Percentiles rank a stretch among this genome's conserved stretches.
These are phyloP conservation scores for Pleurotus tuber-regium DNA, from an alignment of 768 basidiomycete genomes.

Conservation along the genomic window DNA sequence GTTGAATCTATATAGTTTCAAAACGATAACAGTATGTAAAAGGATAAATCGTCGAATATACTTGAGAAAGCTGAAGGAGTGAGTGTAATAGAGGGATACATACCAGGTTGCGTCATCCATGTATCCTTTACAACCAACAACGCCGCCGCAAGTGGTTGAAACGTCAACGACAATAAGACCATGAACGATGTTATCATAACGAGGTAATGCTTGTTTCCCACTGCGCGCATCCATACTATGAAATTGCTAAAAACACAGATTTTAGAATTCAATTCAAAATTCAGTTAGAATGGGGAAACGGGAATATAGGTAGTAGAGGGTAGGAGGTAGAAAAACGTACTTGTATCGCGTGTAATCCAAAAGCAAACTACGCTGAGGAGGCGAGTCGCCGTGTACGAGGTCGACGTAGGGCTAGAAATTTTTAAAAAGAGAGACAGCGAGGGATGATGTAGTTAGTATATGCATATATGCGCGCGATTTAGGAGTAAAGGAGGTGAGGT, in stretches of 20 bases:
- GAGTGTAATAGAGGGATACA: conserved; percentile 6
- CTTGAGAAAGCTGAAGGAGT: background rate
- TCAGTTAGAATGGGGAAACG: conserved; percentile 1
- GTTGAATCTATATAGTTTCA: too few species aligned
- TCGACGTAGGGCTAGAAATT: conserved; percentile 64
- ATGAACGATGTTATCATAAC: conserved; percentile 48
- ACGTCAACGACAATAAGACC: conserved; percentile 42
- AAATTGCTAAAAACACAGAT: conserved; percentile 50
- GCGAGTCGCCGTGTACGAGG: conserved; percentile 52
- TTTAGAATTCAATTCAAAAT: background rate
- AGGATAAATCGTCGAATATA: conserved; percentile 15
- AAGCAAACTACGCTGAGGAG: conserved; percentile 48
- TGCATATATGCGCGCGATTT: too few species aligned
- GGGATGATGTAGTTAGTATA: too few species aligned
- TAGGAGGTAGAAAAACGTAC: conserved; percentile 22
- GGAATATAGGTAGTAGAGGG: background rate
- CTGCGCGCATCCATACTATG: conserved; percentile 44
- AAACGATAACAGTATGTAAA: too few species aligned
- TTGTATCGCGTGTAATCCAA: conserved; percentile 56
- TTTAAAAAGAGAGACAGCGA: too few species aligned
- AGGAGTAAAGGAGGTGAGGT: background rate
- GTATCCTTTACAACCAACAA: conserved; percentile 46
- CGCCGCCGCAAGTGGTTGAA: conserved; percentile 53
- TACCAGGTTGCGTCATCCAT: conserved; percentile 41
- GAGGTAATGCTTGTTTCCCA: conserved; percentile 46